These are phyloP conservation scores for Cryptococcus depauperatus DNA, from an alignment of 1,284 basidiomycete genomes.

Conservation along the genomic window DNA sequence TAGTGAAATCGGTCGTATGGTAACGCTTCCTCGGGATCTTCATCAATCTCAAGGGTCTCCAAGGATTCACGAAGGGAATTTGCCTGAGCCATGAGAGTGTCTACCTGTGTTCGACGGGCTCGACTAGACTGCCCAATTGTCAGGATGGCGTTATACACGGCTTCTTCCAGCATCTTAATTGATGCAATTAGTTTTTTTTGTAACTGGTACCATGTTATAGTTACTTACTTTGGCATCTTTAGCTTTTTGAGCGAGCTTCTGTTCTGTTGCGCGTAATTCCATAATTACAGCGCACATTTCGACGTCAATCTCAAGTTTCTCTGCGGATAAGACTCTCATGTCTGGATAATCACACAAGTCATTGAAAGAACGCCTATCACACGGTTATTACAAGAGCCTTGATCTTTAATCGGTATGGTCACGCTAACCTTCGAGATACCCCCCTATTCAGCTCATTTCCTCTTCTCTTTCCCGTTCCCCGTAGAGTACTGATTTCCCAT, in stretches of 20 bases:
- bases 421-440: too few species aligned
- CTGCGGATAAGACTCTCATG: conserved; percentile 13
- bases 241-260: conserved; percentile 21
- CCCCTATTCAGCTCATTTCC: neutral
- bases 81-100: conserved; percentile 16
- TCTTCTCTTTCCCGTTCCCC: conserved; percentile 22
- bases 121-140: conserved; percentile 22
- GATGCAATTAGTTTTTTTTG: neutral
- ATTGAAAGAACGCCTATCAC: conserved; percentile 16
- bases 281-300: conserved; percentile 32
- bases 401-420: too few species aligned
- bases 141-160: conserved; percentile 21
- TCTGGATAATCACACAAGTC: conserved; percentile 6
- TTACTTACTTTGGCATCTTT: conserved; percentile 30
- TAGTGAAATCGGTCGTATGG: conserved; percentile 29
- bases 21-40: conserved; percentile 17
- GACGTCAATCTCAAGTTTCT: conserved; percentile 33
- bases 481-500: conserved; percentile 34
- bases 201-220: neutral
- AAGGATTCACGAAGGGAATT: conserved; percentile 12
- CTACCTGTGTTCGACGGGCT: conserved; percentile 15
- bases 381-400: too few species aligned
- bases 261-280: conserved; percentile 26
- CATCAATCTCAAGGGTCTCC: conserved; percentile 5
- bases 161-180: conserved; percentile 17